These are phyloP conservation scores for Pythium myriotylum DNA, from an alignment of 352 stramenopile genomes.

Conservation along the genomic window DNA sequence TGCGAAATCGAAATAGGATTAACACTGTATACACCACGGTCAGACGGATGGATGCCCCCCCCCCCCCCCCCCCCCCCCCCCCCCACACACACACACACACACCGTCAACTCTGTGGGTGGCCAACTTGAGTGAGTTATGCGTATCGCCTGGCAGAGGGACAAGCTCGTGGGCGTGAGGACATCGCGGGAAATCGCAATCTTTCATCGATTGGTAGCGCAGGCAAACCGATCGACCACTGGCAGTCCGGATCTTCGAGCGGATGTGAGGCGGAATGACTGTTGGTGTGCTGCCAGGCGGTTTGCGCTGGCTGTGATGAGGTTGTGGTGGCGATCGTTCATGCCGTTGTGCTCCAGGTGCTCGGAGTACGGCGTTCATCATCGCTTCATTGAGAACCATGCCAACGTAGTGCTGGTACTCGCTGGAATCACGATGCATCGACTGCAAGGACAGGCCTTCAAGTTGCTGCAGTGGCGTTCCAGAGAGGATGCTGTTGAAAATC, in stretches of 20 bases:
- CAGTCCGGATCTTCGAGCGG: neutral
- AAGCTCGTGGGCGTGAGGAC: neutral
- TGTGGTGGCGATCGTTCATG: neutral
- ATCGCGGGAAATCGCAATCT: neutral
- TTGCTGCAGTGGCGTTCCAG: neutral
- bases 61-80: too few relatives aligned
- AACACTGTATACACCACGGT: too few relatives aligned
- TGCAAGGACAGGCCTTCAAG: neutral
- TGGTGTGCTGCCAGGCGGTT: neutral
- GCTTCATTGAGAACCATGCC: neutral
- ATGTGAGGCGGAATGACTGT: neutral
- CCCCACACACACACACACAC: too few relatives aligned
- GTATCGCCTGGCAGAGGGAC: neutral
- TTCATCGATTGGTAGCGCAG: neutral
- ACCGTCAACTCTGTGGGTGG: too few relatives aligned
- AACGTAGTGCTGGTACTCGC: conserved; percentile 10
- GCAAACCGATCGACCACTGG: neutral
- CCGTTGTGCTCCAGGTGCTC: neutral
- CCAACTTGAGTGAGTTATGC: neutral
- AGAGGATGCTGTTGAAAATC: conserved; percentile 7
- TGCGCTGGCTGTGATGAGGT: neutral
- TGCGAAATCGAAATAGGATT: too few relatives aligned
- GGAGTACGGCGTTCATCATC: conserved; percentile 2
- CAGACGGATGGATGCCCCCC: too few relatives aligned
- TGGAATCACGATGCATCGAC: neutral